Base-by-base conservation (phyloP, 176 grass and related monocot species). In the Triticum urartu region DNA sequence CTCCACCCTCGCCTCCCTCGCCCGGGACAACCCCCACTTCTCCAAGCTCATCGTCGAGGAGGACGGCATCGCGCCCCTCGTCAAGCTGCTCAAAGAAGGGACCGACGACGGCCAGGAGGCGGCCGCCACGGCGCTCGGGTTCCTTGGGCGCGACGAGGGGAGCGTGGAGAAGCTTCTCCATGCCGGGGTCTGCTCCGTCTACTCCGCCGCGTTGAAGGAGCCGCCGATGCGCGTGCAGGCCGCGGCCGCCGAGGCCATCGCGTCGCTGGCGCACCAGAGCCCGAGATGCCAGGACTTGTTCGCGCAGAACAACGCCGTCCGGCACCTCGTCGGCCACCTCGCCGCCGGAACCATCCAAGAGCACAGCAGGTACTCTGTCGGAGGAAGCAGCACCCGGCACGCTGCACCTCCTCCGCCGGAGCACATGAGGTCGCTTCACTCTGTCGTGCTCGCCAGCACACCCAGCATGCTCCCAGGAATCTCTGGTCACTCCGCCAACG, bases 11-110 rank as follows among this genome's bases (percentile, higher is more conserved):
- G 90, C 92, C 7, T 91, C 92, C 5, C 89, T 99, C 68, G 94
- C 94, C 18, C 80, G 67, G 6, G 97, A 90, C 90, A 94, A 66
- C 66, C 82, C 95, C 5, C 92, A 89, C 87, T 93, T 76, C 85
- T 94, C 90, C 71, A 94, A 92, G 85, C 83, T 58, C 78, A 99
- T 99, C 84, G 90, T 99, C 77, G 90, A 96, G 80, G 97, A 99
- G 87, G 97, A 94, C 43, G 97, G 97, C 30, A 89, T 99, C 11
- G 78, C 34, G 32, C 97, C 97, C 1, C 92, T 99, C 35, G 87
- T 99, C 32, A 91, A 80, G 72, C 79, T 99, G 45, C 66, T 99
- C 33, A 96, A 99, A 82, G 97, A 99, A 50, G 94, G 90, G 63
- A 65, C 89, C 79, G 90, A 91, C 3, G 92, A 99, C n/a, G 94